phyloP scores from a whole-genome alignment of 73 alveolate genomes.

The Stentor coeruleus region DNA sequence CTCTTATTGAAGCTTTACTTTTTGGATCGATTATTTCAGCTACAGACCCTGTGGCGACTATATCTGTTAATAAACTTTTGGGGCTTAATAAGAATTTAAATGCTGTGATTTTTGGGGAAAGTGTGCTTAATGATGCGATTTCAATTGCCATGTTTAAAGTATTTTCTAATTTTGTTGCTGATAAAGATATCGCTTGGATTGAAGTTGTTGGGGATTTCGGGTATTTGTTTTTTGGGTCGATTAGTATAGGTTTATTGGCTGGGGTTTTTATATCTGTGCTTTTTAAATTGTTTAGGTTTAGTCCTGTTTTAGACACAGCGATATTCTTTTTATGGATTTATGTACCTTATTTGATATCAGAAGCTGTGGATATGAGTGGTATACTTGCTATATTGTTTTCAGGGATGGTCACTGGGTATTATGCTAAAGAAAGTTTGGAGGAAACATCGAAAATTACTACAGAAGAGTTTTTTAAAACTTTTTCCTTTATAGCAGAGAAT shows the following conservation, averaged over 20 bases:
- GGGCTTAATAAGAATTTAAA: slow-evolving; percentile 24
- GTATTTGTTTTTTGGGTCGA: slow-evolving; percentile 44
- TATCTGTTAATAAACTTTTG: slow-evolving; percentile 31
- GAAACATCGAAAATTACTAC: slow-evolving; percentile 34
- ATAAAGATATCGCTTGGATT: not conserved
- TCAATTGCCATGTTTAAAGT: slow-evolving; percentile 39
- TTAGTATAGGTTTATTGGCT: slow-evolving; percentile 29
- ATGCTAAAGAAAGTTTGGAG: slow-evolving; percentile 29
- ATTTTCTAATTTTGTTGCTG: slow-evolving; percentile 22
- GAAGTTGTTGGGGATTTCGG: slow-evolving; percentile 29
- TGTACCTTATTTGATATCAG: slow-evolving; percentile 37
- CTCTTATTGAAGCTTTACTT: slow-evolving; percentile 29
- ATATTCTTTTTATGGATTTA: slow-evolving; percentile 37
- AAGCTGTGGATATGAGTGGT: slow-evolving; percentile 47
- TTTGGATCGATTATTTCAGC: slow-evolving; percentile 54
- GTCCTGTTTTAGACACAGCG: slow-evolving; percentile 28
- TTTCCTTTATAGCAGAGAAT: slow-evolving; percentile 38
- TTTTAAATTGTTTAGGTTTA: slow-evolving; percentile 26
- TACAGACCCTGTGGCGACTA: slow-evolving; percentile 46
- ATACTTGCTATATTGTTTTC: slow-evolving; percentile 35
- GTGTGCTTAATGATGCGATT: slow-evolving; percentile 44
- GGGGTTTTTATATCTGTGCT: slow-evolving; percentile 31
- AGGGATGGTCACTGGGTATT: slow-evolving; percentile 45
- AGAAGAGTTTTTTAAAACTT: slow-evolving; percentile 28
- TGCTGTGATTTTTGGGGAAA: slow-evolving; percentile 43